Conservation (phyloP, 2,329 filamentous ascomycete species). For the Truncatella angustata region DNA sequence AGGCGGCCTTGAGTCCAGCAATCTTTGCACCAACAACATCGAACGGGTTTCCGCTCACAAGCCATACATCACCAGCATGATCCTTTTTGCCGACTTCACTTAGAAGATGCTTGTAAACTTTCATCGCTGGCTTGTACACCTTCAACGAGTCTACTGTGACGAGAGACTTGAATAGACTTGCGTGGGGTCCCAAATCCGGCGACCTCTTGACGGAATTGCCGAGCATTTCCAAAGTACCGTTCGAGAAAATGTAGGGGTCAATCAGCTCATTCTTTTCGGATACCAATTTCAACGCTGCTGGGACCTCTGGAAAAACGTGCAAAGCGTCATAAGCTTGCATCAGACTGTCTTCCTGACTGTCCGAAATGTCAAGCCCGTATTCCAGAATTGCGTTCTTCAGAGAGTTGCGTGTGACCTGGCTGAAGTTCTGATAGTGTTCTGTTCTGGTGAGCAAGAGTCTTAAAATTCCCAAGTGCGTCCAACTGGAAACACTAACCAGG, state of each 20-base stretch:
- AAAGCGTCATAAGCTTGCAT: slow-evolving; percentile 66
- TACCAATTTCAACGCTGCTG: slow-evolving; percentile 49
- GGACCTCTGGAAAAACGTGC: slow-evolving; percentile 63
- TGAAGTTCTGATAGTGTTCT: slow-evolving; percentile 64
- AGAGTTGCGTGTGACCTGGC: slow-evolving; percentile 59
- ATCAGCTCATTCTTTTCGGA: slow-evolving; percentile 33
- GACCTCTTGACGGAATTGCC: slow-evolving; percentile 57
- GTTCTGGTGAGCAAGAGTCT: slow-evolving; percentile 12
- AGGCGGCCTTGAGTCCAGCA: slow-evolving; percentile 61
- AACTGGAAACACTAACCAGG: slow-evolving; percentile 22
- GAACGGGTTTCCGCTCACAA: slow-evolving; percentile 72
- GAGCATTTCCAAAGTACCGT: slow-evolving; percentile 65
- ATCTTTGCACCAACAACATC: slow-evolving; percentile 65
- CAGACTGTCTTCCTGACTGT: slow-evolving; percentile 44
- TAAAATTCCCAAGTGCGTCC: too few relatives aligned
- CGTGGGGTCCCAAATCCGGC: slow-evolving; percentile 49
- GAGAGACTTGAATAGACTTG: slow-evolving; percentile 48
- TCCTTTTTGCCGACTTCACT: slow-evolving; percentile 44
- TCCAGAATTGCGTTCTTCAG: slow-evolving; percentile 65
- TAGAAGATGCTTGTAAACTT: slow-evolving; percentile 60
- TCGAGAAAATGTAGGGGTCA: slow-evolving; percentile 65
- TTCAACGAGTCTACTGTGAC: slow-evolving; percentile 60
- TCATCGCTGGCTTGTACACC: slow-evolving; percentile 64
- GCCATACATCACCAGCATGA: slow-evolving; percentile 55
- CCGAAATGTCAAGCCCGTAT: slow-evolving; percentile 41